Evolutionary conservation across 768 basidiomycete species (phyloP), one percentile per base, ranked within the genome.

Genomic region (Tricholoma bakamatsutake): DNA sequence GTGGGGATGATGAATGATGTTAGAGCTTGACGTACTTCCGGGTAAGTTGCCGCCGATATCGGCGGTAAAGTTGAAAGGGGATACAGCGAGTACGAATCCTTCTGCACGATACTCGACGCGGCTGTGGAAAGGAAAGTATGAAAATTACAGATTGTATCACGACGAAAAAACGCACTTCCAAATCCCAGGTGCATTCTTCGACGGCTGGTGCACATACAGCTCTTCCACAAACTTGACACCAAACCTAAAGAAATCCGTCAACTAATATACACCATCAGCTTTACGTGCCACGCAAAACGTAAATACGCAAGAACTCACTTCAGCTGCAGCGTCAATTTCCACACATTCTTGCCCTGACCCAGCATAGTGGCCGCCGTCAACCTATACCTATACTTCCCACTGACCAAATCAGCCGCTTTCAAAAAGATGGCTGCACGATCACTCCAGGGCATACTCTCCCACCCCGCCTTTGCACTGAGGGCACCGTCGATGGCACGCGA

Each of bases 261-360:
- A 75, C 94, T 85, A 63, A 34, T 59, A 24, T 40, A 24, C 8
- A 18, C 17, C 2, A 21, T 42, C 17, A 37, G 34, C 52, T 63
- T 35, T 59, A 34, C 45, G 39, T 30, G 58, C 11, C 24, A 48
- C 17, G 50, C n/a, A 37, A 21, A 31, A 45, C 34, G 7, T 1
- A 27, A 49, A 28, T 17, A 15, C 51, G 56, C 15, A 21, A 31
- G 18, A 47, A 56, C 81, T 42, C 55, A 92, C 93, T 87, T 99
- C 97, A 4, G 97, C 96, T 13, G 94, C 97, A 53, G 97, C 93
- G 69, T 99, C 97, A 59, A 99, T 98, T 78, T 99, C 97, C 97
- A 99, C 13, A 81, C 87, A 68, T 98, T 99, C 84, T 99, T 99
- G 40, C 97, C 97, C 74, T 99, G 97, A 13, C 97, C 97, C 47